Evolutionary conservation across 306 rosid species (phyloP).

Genomic region (Vigna nakashimae): DNA sequence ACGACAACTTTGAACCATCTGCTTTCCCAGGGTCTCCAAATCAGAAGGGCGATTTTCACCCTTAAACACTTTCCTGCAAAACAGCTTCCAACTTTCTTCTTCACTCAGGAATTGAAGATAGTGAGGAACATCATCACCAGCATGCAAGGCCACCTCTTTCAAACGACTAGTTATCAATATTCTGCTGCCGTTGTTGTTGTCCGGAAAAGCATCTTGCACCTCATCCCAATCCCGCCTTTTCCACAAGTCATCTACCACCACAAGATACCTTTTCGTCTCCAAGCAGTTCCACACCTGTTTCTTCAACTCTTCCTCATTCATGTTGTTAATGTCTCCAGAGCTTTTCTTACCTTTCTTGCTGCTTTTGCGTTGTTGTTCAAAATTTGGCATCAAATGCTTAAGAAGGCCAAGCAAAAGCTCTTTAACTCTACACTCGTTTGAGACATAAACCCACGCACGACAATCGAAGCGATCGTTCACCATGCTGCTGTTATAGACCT

Average conservation of each 20-base stretch:
- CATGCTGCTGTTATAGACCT: neutral
- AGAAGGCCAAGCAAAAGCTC: too few relatives aligned
- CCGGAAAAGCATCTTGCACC: constrained; percentile 11
- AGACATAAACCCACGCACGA: too few relatives aligned
- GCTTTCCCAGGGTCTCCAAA: neutral
- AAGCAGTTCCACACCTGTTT: neutral
- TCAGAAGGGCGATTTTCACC: constrained; percentile 18
- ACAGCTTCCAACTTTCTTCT: constrained; percentile 47
- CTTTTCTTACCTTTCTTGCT: too few relatives aligned
- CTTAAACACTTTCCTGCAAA: constrained; percentile 31
- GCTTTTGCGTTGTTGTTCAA: too few relatives aligned
- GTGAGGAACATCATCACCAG: constrained; percentile 17
- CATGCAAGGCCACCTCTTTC: constrained; percentile 24
- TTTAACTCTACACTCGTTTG: too few relatives aligned
- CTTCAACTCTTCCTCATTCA: too few relatives aligned
- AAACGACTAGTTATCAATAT: constrained; percentile 42
- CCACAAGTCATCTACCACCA: constrained; percentile 42
- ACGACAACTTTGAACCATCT: constrained; percentile 32
- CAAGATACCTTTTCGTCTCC: neutral
- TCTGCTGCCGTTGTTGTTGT: constrained; percentile 22
- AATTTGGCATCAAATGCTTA: too few relatives aligned
- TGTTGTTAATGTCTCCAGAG: too few relatives aligned
- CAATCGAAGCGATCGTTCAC: neutral
- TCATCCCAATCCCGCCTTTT: constrained; percentile 20
- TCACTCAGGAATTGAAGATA: constrained; percentile 1